These are phyloP conservation scores for Syncephalis plumigaleata DNA, from an alignment of 371 early-diverging fungal species.

Conservation along the genomic window DNA sequence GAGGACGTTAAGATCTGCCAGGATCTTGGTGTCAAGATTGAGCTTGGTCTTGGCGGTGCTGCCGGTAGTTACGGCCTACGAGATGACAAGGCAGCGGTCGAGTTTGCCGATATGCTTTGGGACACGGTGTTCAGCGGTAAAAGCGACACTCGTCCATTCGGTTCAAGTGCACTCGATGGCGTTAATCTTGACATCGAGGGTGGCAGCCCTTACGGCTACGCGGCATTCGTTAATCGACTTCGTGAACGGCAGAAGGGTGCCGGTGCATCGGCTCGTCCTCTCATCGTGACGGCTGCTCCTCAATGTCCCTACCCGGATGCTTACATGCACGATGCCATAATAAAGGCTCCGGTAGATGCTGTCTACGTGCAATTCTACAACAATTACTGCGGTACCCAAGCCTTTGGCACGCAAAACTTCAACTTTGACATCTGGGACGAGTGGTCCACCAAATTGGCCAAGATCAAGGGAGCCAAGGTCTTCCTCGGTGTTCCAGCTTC, in stretches of 20 bases:
- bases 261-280: constrained; percentile 1
- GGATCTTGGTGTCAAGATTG: constrained; percentile 29
- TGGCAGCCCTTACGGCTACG: constrained; percentile 30
- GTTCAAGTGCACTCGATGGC: constrained; percentile 39
- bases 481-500: constrained; percentile 42
- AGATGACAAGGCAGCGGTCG: constrained; percentile 20
- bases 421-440: constrained; percentile 40
- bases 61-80: constrained; percentile 35
- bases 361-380: constrained; percentile 63
- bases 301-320: constrained; percentile 30
- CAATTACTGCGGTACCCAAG: constrained; percentile 12
- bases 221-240: constrained; percentile 20
- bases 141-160: constrained; percentile 35
- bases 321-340: constrained; percentile 17
- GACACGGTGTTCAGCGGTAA: constrained; percentile 33
- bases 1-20: constrained; percentile 45
- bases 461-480: constrained; percentile 36
- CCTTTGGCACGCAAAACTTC: constrained; percentile 9
- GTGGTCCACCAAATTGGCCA: constrained; percentile 26
- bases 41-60: constrained; percentile 52
- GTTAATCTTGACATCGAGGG: constrained; percentile 56
- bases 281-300: constrained; percentile 26
- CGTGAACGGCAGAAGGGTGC: constrained; percentile 13
- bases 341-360: constrained; percentile 38
- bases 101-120: constrained; percentile 41